A percentile compares a stretch with the other conserved stretches of the same genome.
phyloP scores from a whole-genome alignment of 352 stramenopile species.

The Globisporangium carolinianum region DNA sequence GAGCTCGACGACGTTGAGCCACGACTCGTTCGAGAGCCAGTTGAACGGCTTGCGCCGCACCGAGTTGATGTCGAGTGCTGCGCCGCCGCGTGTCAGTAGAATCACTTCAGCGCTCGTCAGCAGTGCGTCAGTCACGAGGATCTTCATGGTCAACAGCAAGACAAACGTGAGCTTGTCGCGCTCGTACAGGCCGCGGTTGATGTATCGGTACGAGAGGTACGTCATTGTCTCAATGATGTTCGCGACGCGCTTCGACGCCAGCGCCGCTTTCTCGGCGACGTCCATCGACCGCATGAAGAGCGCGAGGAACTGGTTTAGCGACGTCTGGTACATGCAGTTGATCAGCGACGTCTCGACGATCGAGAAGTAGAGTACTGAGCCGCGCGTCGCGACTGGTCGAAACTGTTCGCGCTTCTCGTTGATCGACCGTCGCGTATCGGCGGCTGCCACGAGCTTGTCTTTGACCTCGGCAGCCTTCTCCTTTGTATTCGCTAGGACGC shows the following conservation, averaged over 20 bases:
- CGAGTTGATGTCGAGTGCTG: slow-evolving; percentile 95
- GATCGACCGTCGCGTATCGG: slow-evolving; percentile 96
- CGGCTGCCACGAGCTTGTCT: slow-evolving; percentile 94
- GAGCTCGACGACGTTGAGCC: slow-evolving; percentile 97
- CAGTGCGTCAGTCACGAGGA: slow-evolving; percentile 92
- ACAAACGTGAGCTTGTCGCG: slow-evolving; percentile 98
- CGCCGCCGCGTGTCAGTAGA: slow-evolving; percentile 93
- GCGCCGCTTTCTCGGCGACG: slow-evolving; percentile 92
- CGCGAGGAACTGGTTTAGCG: slow-evolving; percentile 95
- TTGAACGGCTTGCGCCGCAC: slow-evolving; percentile 94
- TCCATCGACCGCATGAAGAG: slow-evolving; percentile 99
- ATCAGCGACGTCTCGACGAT: slow-evolving; percentile 98
- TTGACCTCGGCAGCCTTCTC: slow-evolving; percentile 98
- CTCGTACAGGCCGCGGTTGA: slow-evolving; percentile 98
- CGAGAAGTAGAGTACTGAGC: slow-evolving; percentile 97
- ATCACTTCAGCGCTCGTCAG: slow-evolving; percentile 94
- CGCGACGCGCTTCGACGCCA: slow-evolving; percentile 96
- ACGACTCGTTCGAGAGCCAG: slow-evolving; percentile 97
- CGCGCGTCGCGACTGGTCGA: slow-evolving; percentile 94
- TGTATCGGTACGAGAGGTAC: slow-evolving; percentile 98
- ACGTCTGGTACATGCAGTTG: slow-evolving; percentile 99
- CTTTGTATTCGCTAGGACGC: slow-evolving; percentile 97
- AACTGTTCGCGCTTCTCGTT: slow-evolving; percentile 99
- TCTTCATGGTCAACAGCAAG: slow-evolving; percentile 96
- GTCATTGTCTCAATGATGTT: slow-evolving; percentile 99